Evolutionary conservation across 164 flowering plant genomes (phyloP).

Genomic region (Vitis cinerea): DNA sequence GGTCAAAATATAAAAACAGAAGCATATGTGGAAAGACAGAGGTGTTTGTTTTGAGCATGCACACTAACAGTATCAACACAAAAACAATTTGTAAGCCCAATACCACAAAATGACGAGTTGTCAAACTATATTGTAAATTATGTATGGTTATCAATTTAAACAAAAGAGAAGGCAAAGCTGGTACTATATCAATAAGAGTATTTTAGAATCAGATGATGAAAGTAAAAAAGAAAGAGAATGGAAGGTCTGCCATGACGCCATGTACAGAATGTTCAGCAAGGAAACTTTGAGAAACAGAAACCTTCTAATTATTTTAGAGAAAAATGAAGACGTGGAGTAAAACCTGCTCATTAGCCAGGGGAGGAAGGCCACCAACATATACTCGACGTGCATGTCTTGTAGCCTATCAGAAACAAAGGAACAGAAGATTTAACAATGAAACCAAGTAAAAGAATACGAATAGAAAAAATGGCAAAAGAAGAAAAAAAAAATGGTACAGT

Average conservation of each 20-base stretch:
- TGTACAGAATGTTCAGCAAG: no score
- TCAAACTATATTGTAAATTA: no score
- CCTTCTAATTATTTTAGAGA: not conserved
- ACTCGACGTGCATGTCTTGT: conserved; percentile 94
- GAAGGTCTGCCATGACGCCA: not conserved
- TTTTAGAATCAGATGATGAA: not conserved
- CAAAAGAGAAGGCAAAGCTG: no score
- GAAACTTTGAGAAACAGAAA: not conserved
- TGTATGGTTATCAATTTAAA: no score
- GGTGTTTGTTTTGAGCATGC: not conserved
- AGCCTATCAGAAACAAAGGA: conserved; percentile 41
- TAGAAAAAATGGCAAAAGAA: not conserved
- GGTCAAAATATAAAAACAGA: not conserved
- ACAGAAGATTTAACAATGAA: not conserved
- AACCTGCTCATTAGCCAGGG: conserved; percentile 88
- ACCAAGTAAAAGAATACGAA: not conserved
- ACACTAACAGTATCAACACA: not conserved
- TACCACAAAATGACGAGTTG: not conserved
- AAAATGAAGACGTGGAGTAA: not conserved
- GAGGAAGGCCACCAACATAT: conserved; percentile 93
- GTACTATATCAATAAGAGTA: not conserved
- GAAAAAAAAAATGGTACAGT: not conserved
- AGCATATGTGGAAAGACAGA: not conserved
- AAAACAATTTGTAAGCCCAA: not conserved
- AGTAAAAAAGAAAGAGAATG: not conserved